Percentiles rank a stretch among this genome's conserved stretches.
Evolutionary conservation across 441 rosid species (phyloP).

Genomic region (Populus tomentosa): DNA sequence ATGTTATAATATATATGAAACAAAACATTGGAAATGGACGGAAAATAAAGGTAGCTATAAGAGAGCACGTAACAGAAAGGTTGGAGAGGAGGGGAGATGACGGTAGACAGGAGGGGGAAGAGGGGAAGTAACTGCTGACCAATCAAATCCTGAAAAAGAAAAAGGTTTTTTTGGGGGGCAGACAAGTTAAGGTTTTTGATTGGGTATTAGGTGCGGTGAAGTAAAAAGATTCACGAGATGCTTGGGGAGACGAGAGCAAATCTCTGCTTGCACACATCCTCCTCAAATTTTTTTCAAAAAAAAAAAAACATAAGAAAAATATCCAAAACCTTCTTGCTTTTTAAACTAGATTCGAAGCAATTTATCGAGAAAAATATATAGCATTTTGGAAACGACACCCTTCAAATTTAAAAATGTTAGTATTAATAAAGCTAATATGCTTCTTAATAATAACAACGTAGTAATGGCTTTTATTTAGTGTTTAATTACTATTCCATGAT

Average conservation of each 20-base stretch:
- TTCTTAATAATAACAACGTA: too few species aligned
- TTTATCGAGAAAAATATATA: too few species aligned
- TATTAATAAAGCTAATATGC: too few species aligned
- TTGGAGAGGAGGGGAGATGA: neutral
- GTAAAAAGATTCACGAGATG: constrained; percentile 42
- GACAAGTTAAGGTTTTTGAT: constrained; percentile 17
- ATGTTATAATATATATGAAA: too few species aligned
- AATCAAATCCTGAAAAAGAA: neutral
- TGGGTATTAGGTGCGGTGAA: constrained; percentile 38
- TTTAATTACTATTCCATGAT: too few species aligned
- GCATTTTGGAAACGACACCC: too few species aligned
- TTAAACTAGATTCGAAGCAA: too few species aligned
- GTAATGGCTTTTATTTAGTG: too few species aligned
- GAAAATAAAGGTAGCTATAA: neutral
- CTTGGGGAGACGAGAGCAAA: constrained; percentile 18
- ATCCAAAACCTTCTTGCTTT: too few species aligned
- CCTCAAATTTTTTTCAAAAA: neutral
- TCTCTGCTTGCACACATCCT: neutral
- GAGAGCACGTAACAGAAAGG: neutral
- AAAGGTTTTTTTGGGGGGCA: neutral
- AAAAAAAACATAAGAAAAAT: neutral
- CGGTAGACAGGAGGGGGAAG: neutral
- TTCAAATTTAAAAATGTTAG: too few species aligned
- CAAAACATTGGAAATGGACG: neutral
- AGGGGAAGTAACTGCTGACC: neutral